Conservation (phyloP, 257 asterid genomes). For the Solanum infundibuliforme region DNA sequence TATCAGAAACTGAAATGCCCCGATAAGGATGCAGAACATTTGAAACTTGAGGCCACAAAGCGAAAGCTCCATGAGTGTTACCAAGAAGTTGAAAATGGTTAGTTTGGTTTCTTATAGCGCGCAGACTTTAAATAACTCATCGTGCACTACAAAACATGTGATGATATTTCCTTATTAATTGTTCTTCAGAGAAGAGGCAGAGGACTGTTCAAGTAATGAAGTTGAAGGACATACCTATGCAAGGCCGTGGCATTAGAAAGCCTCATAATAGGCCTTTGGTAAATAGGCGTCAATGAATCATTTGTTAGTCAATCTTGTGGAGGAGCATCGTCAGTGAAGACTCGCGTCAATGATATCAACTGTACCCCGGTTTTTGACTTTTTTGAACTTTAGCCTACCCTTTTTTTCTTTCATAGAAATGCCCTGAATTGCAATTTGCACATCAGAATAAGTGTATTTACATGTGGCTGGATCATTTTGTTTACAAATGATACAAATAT, state of each 20-base stretch:
- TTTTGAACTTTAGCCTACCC: neutral
- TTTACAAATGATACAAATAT: neutral
- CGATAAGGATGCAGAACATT: conserved; percentile 27
- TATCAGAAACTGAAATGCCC: conserved; percentile 27
- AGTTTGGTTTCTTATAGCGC: neutral
- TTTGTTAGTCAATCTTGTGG: neutral
- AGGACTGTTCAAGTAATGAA: conserved; percentile 65
- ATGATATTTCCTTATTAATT: neutral
- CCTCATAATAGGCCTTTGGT: conserved; percentile 44
- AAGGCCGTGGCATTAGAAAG: conserved; percentile 29
- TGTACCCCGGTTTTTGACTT: neutral
- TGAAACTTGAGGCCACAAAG: conserved; percentile 60
- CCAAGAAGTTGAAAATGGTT: conserved; percentile 77
- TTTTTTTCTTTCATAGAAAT: neutral
- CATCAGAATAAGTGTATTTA: neutral
- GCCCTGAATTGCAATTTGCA: neutral
- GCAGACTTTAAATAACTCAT: neutral
- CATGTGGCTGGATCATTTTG: neutral
- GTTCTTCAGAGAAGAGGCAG: conserved; percentile 55
- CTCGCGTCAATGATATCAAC: neutral
- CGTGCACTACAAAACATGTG: neutral
- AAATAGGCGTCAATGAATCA: conserved; percentile 28
- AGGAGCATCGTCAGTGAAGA: neutral
- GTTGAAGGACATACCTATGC: conserved; percentile 56
- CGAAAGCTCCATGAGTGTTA: conserved; percentile 85